Conservation (phyloP, 2,329 filamentous ascomycete genomes). For the Nemania serpens region DNA sequence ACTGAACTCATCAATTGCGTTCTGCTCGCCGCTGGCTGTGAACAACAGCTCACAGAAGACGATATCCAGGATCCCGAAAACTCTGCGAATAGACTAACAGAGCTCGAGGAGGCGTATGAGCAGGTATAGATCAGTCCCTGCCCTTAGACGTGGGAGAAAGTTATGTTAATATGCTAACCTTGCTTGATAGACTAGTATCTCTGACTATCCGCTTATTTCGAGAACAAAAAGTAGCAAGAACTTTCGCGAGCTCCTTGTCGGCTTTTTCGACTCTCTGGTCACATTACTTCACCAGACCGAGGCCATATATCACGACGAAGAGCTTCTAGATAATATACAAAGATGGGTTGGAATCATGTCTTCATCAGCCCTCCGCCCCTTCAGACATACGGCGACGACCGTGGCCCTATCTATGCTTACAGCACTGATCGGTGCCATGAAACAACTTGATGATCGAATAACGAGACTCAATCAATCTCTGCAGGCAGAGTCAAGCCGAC, state of each 20-base stretch:
- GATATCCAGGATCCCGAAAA: constrained; percentile 92
- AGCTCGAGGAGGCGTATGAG: constrained; percentile 88
- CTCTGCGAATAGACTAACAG: constrained; percentile 74
- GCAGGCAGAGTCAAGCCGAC: constrained; percentile 73
- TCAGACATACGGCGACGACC: constrained; percentile 91
- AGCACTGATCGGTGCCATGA: constrained; percentile 74
- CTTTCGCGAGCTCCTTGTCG: constrained; percentile 77
- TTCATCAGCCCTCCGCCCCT: constrained; percentile 82
- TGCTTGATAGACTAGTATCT: constrained; percentile 67
- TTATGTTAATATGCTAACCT: constrained; percentile 43
- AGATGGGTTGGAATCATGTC: constrained; percentile 92
- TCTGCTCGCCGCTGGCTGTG: constrained; percentile 76
- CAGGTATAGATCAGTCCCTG: constrained; percentile 58
- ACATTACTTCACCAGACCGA: constrained; percentile 81
- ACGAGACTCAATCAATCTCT: constrained; percentile 79
- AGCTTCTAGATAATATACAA: constrained; percentile 85
- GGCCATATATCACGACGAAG: constrained; percentile 74
- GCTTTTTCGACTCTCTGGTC: constrained; percentile 80
- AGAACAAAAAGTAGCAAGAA: constrained; percentile 75
- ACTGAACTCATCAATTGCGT: constrained; percentile 70
- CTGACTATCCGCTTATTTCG: constrained; percentile 90
- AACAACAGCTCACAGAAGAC: constrained; percentile 75
- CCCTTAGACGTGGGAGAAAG: neutral
- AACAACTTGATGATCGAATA: constrained; percentile 71
- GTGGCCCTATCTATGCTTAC: constrained; percentile 80